Base-by-base conservation (phyloP, 495 filamentous ascomycete genomes). In the Penicillium psychrofluorescens region DNA sequence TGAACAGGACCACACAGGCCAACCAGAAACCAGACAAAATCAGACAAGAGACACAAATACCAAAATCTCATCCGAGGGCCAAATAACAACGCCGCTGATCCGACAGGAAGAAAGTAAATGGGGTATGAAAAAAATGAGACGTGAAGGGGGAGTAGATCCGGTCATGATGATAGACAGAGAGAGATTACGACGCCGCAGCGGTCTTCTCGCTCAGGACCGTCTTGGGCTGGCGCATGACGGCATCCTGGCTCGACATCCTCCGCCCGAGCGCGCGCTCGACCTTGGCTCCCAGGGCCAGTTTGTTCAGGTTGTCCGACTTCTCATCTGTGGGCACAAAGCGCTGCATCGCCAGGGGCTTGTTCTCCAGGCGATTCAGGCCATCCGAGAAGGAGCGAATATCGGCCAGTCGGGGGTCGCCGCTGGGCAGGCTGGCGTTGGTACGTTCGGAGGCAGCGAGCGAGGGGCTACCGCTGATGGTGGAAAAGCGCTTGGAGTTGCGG, bases 231-330 rank as follows among this genome's bases (percentile, higher is more conserved):
- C 83, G 79, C 78, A 94, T 91, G 44, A 86, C 81, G 36, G 92
- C 94, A 64, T 98, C 92, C 61, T 98, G 92, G 54, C 85, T 63
- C 16, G 76, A 84, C 90, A 97, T 94, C 53, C 92, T 79, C 54
- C 92, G 74, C 43, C 81, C 86, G 32, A 98, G 79, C 10, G 92
- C 92, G 33, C 92, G 83, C 61, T 98, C 92, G 34, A 97, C 77
- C 68, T 96, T 97, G 33, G 92, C 91, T 36, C 90, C 85, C 35
- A 97, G 75, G 28, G 91, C 91, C 44, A 97, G 71, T 67, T 95
- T 95, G 66, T 82, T 86, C 56, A 95, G 64, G 61, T 86, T 85
- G 49, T 86, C 87, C 39, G 72, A 81, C 75, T 97, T 95, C 66
- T 95, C 81, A 32, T 79, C 72, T 46, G 74, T 86, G 15, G 89